Percentiles rank a stretch among this genome's conserved stretches.
Evolutionary conservation across 2,329 filamentous ascomycete species (phyloP).

Genomic region (Apiospora sp.): DNA sequence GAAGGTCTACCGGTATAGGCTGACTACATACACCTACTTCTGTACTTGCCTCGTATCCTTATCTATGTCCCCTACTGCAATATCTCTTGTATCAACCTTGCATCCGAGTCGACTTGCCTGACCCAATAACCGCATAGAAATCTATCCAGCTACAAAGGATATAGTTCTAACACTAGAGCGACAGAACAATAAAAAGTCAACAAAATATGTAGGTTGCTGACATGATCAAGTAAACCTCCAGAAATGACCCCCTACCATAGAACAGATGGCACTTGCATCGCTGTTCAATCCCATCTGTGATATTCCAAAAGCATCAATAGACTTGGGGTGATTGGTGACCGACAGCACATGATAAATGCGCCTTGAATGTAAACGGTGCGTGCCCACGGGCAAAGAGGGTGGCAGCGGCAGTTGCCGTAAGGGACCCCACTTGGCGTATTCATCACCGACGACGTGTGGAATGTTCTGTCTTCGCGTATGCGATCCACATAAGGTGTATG

Average conservation of each 20-base stretch:
- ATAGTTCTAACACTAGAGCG: too few relatives aligned
- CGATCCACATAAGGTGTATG: too few relatives aligned
- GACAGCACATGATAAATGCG: too few relatives aligned
- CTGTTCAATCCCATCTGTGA: too few relatives aligned
- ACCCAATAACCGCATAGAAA: background rate
- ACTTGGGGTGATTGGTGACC: too few relatives aligned
- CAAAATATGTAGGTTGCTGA: too few relatives aligned
- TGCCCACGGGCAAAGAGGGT: background rate
- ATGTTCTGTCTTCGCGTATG: background rate
- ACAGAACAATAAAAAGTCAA: too few relatives aligned
- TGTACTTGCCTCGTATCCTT: background rate
- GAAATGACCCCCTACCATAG: too few relatives aligned
- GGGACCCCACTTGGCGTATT: background rate
- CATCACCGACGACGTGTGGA: background rate
- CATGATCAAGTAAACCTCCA: too few relatives aligned
- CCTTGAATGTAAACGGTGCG: background rate
- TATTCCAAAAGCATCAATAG: too few relatives aligned
- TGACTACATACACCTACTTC: background rate
- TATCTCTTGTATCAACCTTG: background rate
- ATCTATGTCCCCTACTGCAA: background rate
- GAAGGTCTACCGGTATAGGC: background rate
- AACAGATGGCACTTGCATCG: too few relatives aligned
- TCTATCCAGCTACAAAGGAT: background rate
- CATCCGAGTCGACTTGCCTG: background rate
- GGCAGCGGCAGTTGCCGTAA: background rate